Evolutionary conservation across 1,284 basidiomycete species (phyloP), one percentile per base, ranked within the genome.

Genomic region (Moesziomyces antarcticus): DNA sequence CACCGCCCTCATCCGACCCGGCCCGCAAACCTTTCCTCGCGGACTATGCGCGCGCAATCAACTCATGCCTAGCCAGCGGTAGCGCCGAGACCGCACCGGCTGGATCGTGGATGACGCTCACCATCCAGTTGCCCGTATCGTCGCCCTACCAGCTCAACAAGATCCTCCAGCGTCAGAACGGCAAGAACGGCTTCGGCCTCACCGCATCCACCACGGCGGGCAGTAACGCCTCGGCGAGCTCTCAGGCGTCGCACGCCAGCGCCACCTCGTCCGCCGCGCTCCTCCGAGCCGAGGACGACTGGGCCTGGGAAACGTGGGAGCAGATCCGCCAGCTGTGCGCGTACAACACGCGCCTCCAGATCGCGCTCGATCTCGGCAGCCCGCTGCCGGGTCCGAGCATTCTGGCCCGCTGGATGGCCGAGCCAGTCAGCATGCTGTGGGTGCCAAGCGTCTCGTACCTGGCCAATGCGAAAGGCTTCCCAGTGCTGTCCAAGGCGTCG

Each of bases 231-330:
- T 74, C 72, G 16, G 61, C 62, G 2, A 66, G 59, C 35, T 68
- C 74, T 30, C 54, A 59, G 43, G 56, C 70, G 5, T 75, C 73
- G 7, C 51, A 68, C 14, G 37, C 69, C 11, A 64, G 65, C 50
- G 68, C 74, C 13, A 41, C 66, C 8, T 53, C 59, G 14, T 68
- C 73, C 3, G 73, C 78, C 1, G 50, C 93, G 92, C 30, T 90
- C 94, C 70, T 96, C 91, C 80, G 91, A 92, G 74, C 84, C 66
- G 66, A 84, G 72, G 55, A 83, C 57, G 75, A 81, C 68, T 84
- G 82, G 82, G 81, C 81, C 1, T 99, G 96, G 95, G 95, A 99
- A 84, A 94, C 94, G 88, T 99, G 97, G 97, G 95, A 98, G 84
- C 88, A 91, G 48, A 92, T 99, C 63, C 88, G 94, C 61, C 90